Evolutionary conservation across 805 yeast genomes (phyloP).

Genomic region (Lipomyces chichibuensis): DNA sequence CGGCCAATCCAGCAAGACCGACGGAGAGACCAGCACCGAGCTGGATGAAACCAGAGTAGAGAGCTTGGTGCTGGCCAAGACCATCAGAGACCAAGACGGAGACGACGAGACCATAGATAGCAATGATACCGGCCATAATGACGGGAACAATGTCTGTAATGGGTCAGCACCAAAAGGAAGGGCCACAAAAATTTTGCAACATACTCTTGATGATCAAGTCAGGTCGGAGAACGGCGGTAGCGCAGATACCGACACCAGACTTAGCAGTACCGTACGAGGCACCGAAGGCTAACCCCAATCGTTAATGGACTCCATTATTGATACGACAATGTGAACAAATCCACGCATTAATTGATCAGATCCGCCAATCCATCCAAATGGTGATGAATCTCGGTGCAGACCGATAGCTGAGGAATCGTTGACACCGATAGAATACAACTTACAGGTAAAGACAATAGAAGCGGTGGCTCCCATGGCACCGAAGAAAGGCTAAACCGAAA

Average conservation of each 20-base stretch:
- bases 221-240: slow-evolving; percentile 97
- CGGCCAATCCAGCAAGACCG: slow-evolving; percentile 93
- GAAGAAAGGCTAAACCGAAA: slow-evolving; percentile 75
- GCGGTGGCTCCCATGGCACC: slow-evolving; percentile 99
- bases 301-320: not conserved
- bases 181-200: not conserved
- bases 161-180: slow-evolving; percentile 7
- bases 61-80: slow-evolving; percentile 76
- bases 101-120: slow-evolving; percentile 96
- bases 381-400: too few relatives aligned
- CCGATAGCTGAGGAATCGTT: too few relatives aligned
- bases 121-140: slow-evolving; percentile 95
- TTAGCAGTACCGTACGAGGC: slow-evolving; percentile 99
- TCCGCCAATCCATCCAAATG: not conserved
- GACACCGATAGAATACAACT: slow-evolving; percentile 10
- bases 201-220: slow-evolving; percentile 83
- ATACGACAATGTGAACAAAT: not conserved
- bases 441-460: slow-evolving; percentile 95
- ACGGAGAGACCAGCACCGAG: slow-evolving; percentile 93
- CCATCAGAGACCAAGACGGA: slow-evolving; percentile 92
- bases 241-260: slow-evolving; percentile 96
- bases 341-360: not conserved
- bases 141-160: slow-evolving; percentile 74
- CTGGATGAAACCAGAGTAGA: slow-evolving; percentile 98
- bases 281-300: slow-evolving; percentile 70